A percentile compares a stretch with the other conserved stretches of the same genome.
Evolutionary conservation across 192 early-diverging fungal species (phyloP).

Genomic region (Dispira parvispora): DNA sequence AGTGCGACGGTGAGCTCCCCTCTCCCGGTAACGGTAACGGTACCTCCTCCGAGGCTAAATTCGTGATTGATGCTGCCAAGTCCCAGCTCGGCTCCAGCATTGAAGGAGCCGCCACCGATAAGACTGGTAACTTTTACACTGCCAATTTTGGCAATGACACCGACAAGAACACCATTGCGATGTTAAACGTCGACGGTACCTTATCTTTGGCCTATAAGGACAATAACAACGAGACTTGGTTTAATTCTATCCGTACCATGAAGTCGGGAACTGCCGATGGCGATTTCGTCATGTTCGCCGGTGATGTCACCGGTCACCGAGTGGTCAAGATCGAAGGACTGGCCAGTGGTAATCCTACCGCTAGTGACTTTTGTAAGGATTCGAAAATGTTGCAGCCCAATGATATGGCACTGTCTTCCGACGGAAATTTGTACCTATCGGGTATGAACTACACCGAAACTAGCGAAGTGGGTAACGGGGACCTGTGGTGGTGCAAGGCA

Average conservation of each 20-base stretch:
- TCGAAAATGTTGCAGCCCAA: constrained; percentile 26
- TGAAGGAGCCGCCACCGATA: constrained; percentile 34
- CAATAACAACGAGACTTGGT: constrained; percentile 14
- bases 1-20: too few species aligned
- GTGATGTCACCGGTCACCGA: constrained; percentile 21
- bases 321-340: constrained; percentile 21
- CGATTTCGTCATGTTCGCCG: constrained; percentile 18
- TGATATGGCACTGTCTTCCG: constrained; percentile 26
- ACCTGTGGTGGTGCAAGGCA: constrained; percentile 29
- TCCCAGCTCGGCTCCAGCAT: constrained; percentile 29
- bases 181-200: constrained; percentile 12
- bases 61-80: constrained; percentile 16
- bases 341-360: constrained; percentile 6
- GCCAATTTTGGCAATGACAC: constrained; percentile 17
- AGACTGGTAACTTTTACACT: constrained; percentile 28
- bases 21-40: too few species aligned
- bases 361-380: constrained; percentile 18
- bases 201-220: constrained; percentile 19
- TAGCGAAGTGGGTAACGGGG: constrained; percentile 23
- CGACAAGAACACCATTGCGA: constrained; percentile 12
- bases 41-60: constrained; percentile 13
- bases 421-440: constrained; percentile 21
- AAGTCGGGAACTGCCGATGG: constrained; percentile 10
- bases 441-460: constrained; percentile 25
- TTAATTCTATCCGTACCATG: constrained; percentile 33